Evolutionary conservation across 129 eudicot genomes (phyloP), one percentile per base, ranked within the genome.

Genomic region (Helianthus tuberosus): DNA sequence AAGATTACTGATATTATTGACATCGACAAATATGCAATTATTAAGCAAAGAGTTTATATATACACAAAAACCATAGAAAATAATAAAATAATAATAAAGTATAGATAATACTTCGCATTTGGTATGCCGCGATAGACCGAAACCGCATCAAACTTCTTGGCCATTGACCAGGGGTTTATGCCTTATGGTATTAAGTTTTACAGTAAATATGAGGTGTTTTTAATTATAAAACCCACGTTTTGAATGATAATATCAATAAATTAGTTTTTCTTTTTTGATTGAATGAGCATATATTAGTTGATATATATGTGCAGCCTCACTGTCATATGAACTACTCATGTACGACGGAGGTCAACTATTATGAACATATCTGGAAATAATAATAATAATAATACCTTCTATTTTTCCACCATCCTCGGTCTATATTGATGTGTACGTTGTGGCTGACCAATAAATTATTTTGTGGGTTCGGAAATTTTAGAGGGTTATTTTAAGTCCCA

Each of bases 181-280:
- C n/a, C n/a, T 15, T 39, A 44, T 67, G 68, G 74, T 35, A 53
- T 70, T 76, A 32, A 62, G 51, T 76, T 58, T 27, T 43, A 57
- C 52, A 68, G 52, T 44, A 76, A 16, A 57, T n/a, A 54, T 76
- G 75, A 76, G 80, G 15, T 76, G 80, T 67, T 68, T 75, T 41
- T 11, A 27, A 15, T 5, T 2, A 57, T 66, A 13, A 44, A 44
- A 68, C 29, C 68, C 58, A 57, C 41, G 39, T 53, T 64, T 76
- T 8, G 3, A 7, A 39, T 51, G 29, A 14, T 27, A 68, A 15
- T 38, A 13, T 25, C 2, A 25, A 25, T 25, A 4, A 27, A 13
- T 15, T 2, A 10, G 55, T 7, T 25, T 25, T 25, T 25, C 29
- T 25, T 25, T 25, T 25, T 25, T 25, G 1, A 25, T 25, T 25